phyloP scores from a whole-genome alignment of 495 filamentous ascomycete species.

The Penicillium herquei region DNA sequence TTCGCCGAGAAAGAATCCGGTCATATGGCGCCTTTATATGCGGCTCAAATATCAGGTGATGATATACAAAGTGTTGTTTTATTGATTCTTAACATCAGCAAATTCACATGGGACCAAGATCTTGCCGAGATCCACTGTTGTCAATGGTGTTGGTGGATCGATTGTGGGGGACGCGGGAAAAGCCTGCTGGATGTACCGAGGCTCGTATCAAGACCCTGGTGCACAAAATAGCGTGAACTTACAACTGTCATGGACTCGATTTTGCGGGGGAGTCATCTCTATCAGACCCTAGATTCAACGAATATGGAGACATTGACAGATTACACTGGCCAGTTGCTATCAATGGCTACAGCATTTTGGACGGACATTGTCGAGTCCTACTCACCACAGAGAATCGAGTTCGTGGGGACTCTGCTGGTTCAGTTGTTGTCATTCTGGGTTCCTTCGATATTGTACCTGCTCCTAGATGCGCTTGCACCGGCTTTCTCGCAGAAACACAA shows the following conservation, averaged over 20 bases:
- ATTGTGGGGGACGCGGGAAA: conserved; percentile 15
- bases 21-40: too few relatives aligned
- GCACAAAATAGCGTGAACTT: too few relatives aligned
- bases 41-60: too few relatives aligned
- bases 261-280: too few relatives aligned
- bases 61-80: too few relatives aligned
- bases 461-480: conserved; percentile 42
- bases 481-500: conserved; percentile 53
- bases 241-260: too few relatives aligned
- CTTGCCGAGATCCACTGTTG: conserved; percentile 15
- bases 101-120: conserved; percentile 18
- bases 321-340: neutral
- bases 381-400: conserved; percentile 38
- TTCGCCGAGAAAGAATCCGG: neutral
- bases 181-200: conserved; percentile 18
- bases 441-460: conserved; percentile 41
- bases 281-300: too few relatives aligned
- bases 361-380: conserved; percentile 21
- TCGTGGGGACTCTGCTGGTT: conserved; percentile 42
- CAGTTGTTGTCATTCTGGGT: conserved; percentile 54
- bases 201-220: conserved; percentile 6
- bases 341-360: conserved; percentile 21
- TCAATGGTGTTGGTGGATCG: conserved; percentile 13
- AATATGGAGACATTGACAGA: neutral
- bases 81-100: neutral